A percentile compares a stretch with the other conserved stretches of the same genome.
Evolutionary conservation across 495 filamentous ascomycete genomes (phyloP).

Genomic region (Cudoniella acicularis): DNA sequence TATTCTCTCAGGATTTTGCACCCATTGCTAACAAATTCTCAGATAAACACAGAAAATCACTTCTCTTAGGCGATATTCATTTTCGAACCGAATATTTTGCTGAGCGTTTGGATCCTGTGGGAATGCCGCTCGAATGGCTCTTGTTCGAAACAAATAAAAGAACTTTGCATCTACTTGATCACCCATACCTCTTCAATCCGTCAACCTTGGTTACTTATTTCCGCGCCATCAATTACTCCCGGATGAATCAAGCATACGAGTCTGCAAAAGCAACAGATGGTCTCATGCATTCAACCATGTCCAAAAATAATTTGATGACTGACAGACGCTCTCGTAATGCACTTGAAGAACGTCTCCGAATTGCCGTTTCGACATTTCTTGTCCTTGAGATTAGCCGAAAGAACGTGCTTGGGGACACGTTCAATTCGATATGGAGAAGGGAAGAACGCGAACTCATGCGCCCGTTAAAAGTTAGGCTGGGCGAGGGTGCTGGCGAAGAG

Average conservation of each 20-base stretch:
- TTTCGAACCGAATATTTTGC: constrained; percentile 75
- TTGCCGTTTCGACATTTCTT: constrained; percentile 65
- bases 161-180: constrained; percentile 72
- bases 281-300: constrained; percentile 38
- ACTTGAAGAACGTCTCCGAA: constrained; percentile 58
- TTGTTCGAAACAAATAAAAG: constrained; percentile 51
- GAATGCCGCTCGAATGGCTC: constrained; percentile 76
- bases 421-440: constrained; percentile 84
- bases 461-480: constrained; percentile 84
- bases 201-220: constrained; percentile 77
- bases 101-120: constrained; percentile 70
- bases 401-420: constrained; percentile 68
- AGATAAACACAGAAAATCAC: constrained; percentile 44
- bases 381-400: constrained; percentile 72
- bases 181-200: constrained; percentile 75
- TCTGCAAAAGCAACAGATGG: constrained; percentile 55
- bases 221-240: constrained; percentile 78
- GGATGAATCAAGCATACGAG: constrained; percentile 76
- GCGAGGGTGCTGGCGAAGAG: constrained; percentile 76
- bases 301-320: constrained; percentile 28
- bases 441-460: constrained; percentile 77
- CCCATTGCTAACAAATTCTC: constrained; percentile 44
- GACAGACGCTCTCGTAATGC: constrained; percentile 31
- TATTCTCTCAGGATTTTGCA: constrained; percentile 14
- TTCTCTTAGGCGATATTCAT: constrained; percentile 60